Evolutionary conservation across 164 flowering plant genomes (phyloP), one percentile per base, ranked within the genome.

Genomic region (Nymphaea colorata): DNA sequence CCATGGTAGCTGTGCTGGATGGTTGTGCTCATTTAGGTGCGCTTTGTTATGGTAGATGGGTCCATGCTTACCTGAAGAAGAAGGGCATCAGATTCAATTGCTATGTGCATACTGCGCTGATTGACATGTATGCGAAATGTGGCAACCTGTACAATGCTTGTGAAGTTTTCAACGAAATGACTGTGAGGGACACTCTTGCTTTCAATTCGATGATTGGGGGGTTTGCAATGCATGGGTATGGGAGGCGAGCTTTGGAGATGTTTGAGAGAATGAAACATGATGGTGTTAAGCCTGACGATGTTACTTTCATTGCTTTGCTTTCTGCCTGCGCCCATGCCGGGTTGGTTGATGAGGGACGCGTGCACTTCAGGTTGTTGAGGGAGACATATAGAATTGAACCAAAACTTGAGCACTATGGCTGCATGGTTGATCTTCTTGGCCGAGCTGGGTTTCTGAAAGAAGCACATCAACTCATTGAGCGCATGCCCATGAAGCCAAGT

Each of bases 191-290:
- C 70, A 65, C 74, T 12, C 74, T 76, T 15, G 74, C 78, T 4
- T 79, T 74, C 71, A 79, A 77, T 63, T 45, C 82, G 5, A 79
- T 79, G 76, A 76, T 79, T 44, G 42, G 65, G 47, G 76, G 79
- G 16, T 73, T 72, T 36, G 78, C 81, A 41, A 65, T 77, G 71
- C 74, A 69, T 64, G 78, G 79, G 7, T 62, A 63, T 64, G 76
- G 77, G 14, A 67, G 66, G 14, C 71, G 62, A 43, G 80, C 82
- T 8, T 59, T 75, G 43, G 64, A 44, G 36, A 44, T 77, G 41
- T 75, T 77, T 42, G 69, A 75, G n/a, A 66, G 67, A 51, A 77
- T 73, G 70, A 43, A 41, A 43, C 61, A 59, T 41, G 68, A 41
- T 41, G 71, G 66, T n/a, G 75, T 74, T 5, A 61, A 64, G 25